Percentiles rank a stretch among this genome's conserved stretches.
Evolutionary conservation across 305 asterid genomes (phyloP).

Genomic region (Fraxinus ornus): DNA sequence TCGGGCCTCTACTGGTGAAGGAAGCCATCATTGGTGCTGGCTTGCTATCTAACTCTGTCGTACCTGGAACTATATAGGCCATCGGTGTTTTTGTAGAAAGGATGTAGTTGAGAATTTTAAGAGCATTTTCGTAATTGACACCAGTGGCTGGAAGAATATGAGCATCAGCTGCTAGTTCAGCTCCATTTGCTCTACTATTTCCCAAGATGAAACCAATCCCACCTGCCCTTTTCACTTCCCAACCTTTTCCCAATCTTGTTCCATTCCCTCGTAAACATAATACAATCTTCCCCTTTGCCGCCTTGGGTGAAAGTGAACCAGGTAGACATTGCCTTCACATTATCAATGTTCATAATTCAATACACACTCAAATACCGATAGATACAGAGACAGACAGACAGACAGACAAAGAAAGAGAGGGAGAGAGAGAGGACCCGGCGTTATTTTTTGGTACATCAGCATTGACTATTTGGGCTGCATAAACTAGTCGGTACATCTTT

Average conservation of each 20-base stretch:
- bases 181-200: constrained; percentile 57
- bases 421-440: constrained; percentile 43
- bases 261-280: constrained; percentile 78
- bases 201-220: constrained; percentile 77
- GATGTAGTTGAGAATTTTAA: constrained; percentile 53
- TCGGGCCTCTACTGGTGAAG: constrained; percentile 86
- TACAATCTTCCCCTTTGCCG: constrained; percentile 71
- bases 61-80: constrained; percentile 48
- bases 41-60: constrained; percentile 44
- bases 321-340: constrained; percentile 77
- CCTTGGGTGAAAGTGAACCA: constrained; percentile 60
- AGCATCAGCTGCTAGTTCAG: constrained; percentile 54
- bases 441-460: constrained; percentile 35
- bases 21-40: constrained; percentile 86
- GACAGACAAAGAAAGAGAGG: not conserved
- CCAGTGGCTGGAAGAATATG: constrained; percentile 89
- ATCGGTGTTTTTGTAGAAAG: constrained; percentile 41
- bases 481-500: constrained; percentile 64
- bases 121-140: constrained; percentile 44
- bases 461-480: constrained; percentile 60
- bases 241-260: constrained; percentile 73
- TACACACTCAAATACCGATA: not conserved
- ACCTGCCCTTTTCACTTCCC: constrained; percentile 84
- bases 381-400: not conserved
- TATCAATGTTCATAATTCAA: not conserved